phyloP scores from a whole-genome alignment of 768 basidiomycete species.

The Strobilomyces confusus region DNA sequence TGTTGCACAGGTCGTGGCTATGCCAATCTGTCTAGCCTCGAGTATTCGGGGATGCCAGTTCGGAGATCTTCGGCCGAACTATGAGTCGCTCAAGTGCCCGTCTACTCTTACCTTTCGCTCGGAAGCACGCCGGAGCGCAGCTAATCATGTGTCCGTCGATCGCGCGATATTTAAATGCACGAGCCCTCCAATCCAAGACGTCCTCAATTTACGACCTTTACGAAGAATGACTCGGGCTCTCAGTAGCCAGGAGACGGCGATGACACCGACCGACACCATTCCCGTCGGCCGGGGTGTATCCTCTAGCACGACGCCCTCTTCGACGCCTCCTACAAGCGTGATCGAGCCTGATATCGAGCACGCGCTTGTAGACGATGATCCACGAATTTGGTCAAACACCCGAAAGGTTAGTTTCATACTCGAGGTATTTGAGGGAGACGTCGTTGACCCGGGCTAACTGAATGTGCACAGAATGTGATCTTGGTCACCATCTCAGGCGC shows the following conservation, averaged over 20 bases:
- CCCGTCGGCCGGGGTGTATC: background rate
- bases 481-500: constrained; percentile 26
- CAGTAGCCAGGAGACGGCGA: background rate
- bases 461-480: constrained; percentile 13
- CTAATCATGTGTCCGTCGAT: background rate
- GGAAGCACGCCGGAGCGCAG: background rate
- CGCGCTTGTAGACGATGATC: constrained; percentile 52
- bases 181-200: background rate
- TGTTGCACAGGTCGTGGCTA: background rate
- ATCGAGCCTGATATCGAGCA: constrained; percentile 36
- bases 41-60: background rate
- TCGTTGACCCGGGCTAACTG: background rate
- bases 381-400: constrained; percentile 52
- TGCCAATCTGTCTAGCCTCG: background rate
- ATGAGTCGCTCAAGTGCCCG: background rate
- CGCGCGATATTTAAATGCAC: constrained; percentile 3
- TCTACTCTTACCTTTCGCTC: background rate
- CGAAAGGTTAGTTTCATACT: constrained; percentile 44
- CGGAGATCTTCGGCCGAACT: constrained; percentile 11
- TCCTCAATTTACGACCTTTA: background rate
- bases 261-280: background rate
- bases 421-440: background rate
- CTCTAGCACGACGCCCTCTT: background rate
- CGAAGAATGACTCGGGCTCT: constrained; percentile 6
- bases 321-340: background rate